Conservation (phyloP, 2,329 filamentous ascomycete species). For the Passalora sequoiae region DNA sequence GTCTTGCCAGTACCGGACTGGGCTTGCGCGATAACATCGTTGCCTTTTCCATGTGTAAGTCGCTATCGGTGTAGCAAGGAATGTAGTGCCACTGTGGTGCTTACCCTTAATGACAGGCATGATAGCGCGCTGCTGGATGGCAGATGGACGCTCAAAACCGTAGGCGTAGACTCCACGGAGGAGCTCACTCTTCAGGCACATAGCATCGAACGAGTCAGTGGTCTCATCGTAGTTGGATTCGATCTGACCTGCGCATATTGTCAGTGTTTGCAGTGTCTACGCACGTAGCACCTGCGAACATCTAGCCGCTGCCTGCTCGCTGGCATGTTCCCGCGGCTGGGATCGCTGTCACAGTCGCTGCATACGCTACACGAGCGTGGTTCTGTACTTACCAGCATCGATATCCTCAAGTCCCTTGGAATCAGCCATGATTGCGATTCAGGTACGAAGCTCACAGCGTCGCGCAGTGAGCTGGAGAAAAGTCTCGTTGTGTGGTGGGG, state of each 20-base stretch:
- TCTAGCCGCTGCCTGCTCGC: conserved; percentile 1
- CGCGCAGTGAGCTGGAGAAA: conserved; percentile 61
- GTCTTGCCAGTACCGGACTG: conserved; percentile 99
- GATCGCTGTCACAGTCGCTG: background rate
- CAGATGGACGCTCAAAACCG: conserved; percentile 99
- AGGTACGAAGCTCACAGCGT: conserved; percentile 54
- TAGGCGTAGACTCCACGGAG: conserved; percentile 99
- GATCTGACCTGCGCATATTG: conserved; percentile 69
- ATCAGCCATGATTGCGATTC: conserved; percentile 91
- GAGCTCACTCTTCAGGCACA: conserved; percentile 95
- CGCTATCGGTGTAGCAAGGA: background rate
- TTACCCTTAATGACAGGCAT: conserved; percentile 99
- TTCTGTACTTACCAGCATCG: conserved; percentile 71
- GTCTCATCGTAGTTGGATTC: conserved; percentile 99
- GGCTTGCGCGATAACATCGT: conserved; percentile 99
- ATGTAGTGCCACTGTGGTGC: conserved; percentile 31
- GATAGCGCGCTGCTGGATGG: conserved; percentile 99
- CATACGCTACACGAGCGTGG: background rate
- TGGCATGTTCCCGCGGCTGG: background rate
- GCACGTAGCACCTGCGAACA: conserved; percentile 1
- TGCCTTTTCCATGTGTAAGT: conserved; percentile 52
- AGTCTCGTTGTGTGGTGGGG: conserved; percentile 35
- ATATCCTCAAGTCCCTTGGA: conserved; percentile 98
- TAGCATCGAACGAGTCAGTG: conserved; percentile 97
- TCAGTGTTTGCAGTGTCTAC: conserved; percentile 6